Evolutionary conservation across 2,329 filamentous ascomycete genomes (phyloP).

Genomic region (Ophiostoma ips): DNA sequence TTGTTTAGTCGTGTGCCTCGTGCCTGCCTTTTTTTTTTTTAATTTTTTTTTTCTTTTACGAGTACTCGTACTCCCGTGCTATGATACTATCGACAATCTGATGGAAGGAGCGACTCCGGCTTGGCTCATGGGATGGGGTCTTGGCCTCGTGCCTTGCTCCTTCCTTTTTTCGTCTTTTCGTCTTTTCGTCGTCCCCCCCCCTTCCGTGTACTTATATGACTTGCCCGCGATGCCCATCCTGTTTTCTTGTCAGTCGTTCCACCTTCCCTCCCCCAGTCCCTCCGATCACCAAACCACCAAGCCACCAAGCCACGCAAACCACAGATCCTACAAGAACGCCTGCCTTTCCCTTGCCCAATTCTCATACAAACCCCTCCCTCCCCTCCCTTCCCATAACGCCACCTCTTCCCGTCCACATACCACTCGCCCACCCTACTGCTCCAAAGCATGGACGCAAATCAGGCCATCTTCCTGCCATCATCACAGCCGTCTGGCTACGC

Average conservation of each 20-base stretch:
- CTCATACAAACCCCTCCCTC: not conserved
- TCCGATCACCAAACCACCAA: slow-evolving; percentile 2
- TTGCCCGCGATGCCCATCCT: slow-evolving; percentile 3
- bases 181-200: too few relatives aligned
- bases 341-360: not conserved
- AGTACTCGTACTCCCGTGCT: too few relatives aligned
- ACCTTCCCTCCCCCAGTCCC: slow-evolving; percentile 1
- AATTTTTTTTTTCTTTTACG: too few relatives aligned
- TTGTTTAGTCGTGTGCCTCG: not conserved
- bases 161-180: not conserved
- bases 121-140: not conserved
- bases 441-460: slow-evolving; percentile 7
- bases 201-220: slow-evolving; percentile 8
- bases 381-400: slow-evolving; percentile 4
- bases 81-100: not conserved
- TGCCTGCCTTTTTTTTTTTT: not conserved
- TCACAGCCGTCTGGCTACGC: slow-evolving; percentile 1
- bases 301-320: slow-evolving; percentile 2
- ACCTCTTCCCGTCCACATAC: slow-evolving; percentile 1
- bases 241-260: slow-evolving; percentile 3
- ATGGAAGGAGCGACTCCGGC: not conserved
- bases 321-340: not conserved
- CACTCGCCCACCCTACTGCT: not conserved
- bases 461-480: slow-evolving; percentile 6
- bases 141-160: not conserved